Evolutionary conservation across 2,329 filamentous ascomycete genomes (phyloP).

Genomic region (Arthrobotrys iridis): DNA sequence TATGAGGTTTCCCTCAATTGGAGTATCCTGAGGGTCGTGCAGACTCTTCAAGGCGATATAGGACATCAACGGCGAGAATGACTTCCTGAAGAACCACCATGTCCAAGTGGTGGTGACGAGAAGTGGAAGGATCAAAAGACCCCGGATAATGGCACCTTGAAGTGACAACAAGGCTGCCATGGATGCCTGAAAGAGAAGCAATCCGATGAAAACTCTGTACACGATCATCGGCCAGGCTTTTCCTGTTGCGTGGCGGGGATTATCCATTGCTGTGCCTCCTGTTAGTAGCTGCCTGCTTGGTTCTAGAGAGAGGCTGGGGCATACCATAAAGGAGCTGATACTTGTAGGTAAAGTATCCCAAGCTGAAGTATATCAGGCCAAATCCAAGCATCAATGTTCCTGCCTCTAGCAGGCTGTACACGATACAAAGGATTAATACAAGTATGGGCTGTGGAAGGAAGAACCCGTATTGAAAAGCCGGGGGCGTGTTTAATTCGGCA

Average conservation of each 20-base stretch:
- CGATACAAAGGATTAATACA: conserved; percentile 92
- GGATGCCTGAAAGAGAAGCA: conserved; percentile 88
- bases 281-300: background rate
- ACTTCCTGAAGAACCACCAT: conserved; percentile 79
- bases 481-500: conserved; percentile 81
- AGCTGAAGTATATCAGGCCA: conserved; percentile 81
- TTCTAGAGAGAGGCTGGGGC: background rate
- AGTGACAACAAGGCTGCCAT: conserved; percentile 87
- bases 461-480: conserved; percentile 93
- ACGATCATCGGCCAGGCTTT: conserved; percentile 97
- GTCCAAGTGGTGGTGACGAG: conserved; percentile 87
- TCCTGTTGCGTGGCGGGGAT: conserved; percentile 91
- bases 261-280: conserved; percentile 76
- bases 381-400: conserved; percentile 84
- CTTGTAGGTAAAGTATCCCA: conserved; percentile 91
- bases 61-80: conserved; percentile 86
- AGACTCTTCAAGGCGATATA: conserved; percentile 94
- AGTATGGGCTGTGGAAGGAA: conserved; percentile 92
- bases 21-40: conserved; percentile 65
- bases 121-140: conserved; percentile 78
- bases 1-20: background rate
- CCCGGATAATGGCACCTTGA: conserved; percentile 76
- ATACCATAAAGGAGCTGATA: conserved; percentile 89
- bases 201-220: conserved; percentile 84
- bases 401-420: conserved; percentile 85